A percentile compares a stretch with the other conserved stretches of the same genome.
phyloP scores from a whole-genome alignment of 2,329 filamentous ascomycete genomes.

The Achaetomium macrosporum region DNA sequence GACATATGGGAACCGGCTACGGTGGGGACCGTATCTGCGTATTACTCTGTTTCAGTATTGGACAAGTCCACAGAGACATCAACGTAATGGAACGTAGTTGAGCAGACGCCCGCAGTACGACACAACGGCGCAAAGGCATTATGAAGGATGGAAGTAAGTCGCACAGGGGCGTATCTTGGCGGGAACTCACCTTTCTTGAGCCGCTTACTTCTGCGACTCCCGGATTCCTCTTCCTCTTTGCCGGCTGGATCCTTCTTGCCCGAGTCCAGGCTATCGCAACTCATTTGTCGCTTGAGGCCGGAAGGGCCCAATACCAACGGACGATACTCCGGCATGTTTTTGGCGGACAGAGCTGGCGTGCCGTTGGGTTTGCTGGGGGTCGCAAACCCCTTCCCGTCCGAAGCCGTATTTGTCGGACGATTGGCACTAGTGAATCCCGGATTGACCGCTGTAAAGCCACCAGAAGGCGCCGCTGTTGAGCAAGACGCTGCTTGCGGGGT shows the following conservation, averaged over 20 bases:
- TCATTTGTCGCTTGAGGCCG: constrained; percentile 71
- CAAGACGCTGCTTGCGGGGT: constrained; percentile 37
- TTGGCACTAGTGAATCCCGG: constrained; percentile 64
- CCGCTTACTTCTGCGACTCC: constrained; percentile 82
- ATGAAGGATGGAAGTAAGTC: too few species aligned
- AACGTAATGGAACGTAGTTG: too few species aligned
- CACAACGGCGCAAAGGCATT: not conserved
- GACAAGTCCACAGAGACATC: too few species aligned
- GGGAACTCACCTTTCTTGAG: constrained; percentile 69
- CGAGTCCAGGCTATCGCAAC: constrained; percentile 48
- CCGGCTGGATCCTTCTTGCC: constrained; percentile 43
- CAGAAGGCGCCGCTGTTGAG: too few species aligned
- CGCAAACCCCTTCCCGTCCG: constrained; percentile 51
- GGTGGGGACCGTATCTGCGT: constrained; percentile 62
- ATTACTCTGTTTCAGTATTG: constrained; percentile 32
- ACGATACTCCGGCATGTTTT: constrained; percentile 60
- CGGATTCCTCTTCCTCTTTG: constrained; percentile 56
- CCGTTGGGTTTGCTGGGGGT: constrained; percentile 56
- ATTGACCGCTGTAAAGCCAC: constrained; percentile 63
- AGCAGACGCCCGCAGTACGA: not conserved
- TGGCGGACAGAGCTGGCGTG: constrained; percentile 57
- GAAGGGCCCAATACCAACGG: constrained; percentile 49
- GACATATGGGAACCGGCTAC: constrained; percentile 97
- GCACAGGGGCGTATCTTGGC: constrained; percentile 7
- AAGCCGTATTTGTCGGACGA: constrained; percentile 32